phyloP scores from a whole-genome alignment of 2,329 filamentous ascomycete species.

The Botryotinia narcissicola region DNA sequence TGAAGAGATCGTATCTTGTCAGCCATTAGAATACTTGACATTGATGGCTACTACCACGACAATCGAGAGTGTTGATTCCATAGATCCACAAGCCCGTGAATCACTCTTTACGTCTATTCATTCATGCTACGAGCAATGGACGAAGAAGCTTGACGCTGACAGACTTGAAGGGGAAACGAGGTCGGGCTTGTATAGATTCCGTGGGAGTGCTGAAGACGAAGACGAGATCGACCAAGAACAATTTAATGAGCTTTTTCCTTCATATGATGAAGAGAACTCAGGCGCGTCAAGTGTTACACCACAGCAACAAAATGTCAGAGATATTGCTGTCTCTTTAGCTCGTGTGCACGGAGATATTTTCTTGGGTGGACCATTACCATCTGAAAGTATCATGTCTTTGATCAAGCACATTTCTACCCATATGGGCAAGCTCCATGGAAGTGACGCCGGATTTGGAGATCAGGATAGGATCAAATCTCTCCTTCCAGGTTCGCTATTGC shows the following conservation, averaged over 20 bases:
- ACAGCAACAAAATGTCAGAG: slow-evolving; percentile 27
- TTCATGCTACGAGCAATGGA: slow-evolving; percentile 77
- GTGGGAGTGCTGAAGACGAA: slow-evolving; percentile 72
- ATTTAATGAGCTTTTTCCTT: slow-evolving; percentile 78
- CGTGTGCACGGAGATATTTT: slow-evolving; percentile 53
- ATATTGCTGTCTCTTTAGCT: slow-evolving; percentile 55
- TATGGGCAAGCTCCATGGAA: slow-evolving; percentile 30
- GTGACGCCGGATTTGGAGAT: slow-evolving; percentile 27
- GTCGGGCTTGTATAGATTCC: slow-evolving; percentile 78
- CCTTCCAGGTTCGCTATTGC: slow-evolving; percentile 64
- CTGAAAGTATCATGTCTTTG: slow-evolving; percentile 32
- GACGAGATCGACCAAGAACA: slow-evolving; percentile 73
- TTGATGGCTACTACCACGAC: slow-evolving; percentile 47
- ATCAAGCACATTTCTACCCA: slow-evolving; percentile 34
- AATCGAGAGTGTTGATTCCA: slow-evolving; percentile 47
- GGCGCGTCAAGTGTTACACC: slow-evolving; percentile 23
- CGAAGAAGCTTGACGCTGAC: slow-evolving; percentile 70
- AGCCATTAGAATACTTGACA: slow-evolving; percentile 50
- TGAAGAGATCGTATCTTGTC: slow-evolving; percentile 23
- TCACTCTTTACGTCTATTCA: slow-evolving; percentile 66
- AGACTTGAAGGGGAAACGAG: slow-evolving; percentile 71
- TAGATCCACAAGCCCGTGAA: slow-evolving; percentile 46
- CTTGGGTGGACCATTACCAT: slow-evolving; percentile 24
- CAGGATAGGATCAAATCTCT: slow-evolving; percentile 51
- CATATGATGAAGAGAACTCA: slow-evolving; percentile 55